Percentiles rank a stretch among this genome's conserved stretches.
Evolutionary conservation across 441 rosid species (phyloP).

Genomic region (Populus tomentosa): DNA sequence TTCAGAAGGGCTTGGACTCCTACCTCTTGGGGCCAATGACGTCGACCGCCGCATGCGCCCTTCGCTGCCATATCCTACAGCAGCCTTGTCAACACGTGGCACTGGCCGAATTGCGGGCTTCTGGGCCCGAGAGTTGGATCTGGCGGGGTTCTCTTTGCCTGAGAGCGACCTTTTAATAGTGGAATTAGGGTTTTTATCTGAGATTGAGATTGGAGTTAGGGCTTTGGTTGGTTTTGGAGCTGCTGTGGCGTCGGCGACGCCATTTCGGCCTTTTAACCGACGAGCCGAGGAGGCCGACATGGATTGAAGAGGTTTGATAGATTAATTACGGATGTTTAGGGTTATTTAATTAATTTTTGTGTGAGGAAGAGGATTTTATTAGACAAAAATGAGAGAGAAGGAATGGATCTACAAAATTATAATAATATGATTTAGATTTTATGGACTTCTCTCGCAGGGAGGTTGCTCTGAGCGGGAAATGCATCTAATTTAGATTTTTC

Average conservation of each 20-base stretch:
- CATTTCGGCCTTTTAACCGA: constrained; percentile 51
- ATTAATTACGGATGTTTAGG: neutral
- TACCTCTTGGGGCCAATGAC: constrained; percentile 74
- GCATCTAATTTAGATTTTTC: constrained; percentile 2
- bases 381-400: neutral
- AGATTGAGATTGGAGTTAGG: constrained; percentile 39
- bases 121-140: constrained; percentile 35
- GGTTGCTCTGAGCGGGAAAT: constrained; percentile 14
- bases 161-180: constrained; percentile 37
- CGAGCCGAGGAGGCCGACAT: constrained; percentile 63
- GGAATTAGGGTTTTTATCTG: constrained; percentile 24
- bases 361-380: neutral
- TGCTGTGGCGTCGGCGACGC: constrained; percentile 25
- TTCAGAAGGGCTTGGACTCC: constrained; percentile 85
- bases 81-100: constrained; percentile 56
- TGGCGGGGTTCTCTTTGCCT: constrained; percentile 52
- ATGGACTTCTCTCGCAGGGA: neutral
- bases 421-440: neutral
- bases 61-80: constrained; percentile 29
- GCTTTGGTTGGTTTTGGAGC: constrained; percentile 39
- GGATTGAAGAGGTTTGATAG: neutral
- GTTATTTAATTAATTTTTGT: neutral
- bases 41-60: constrained; percentile 46
- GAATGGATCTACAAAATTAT: neutral
- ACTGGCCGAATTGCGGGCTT: constrained; percentile 53